A percentile compares a stretch with the other conserved stretches of the same genome.
These are phyloP conservation scores for Syzygium aqueum DNA, from an alignment of 345 rosid genomes.

Conservation along the genomic window DNA sequence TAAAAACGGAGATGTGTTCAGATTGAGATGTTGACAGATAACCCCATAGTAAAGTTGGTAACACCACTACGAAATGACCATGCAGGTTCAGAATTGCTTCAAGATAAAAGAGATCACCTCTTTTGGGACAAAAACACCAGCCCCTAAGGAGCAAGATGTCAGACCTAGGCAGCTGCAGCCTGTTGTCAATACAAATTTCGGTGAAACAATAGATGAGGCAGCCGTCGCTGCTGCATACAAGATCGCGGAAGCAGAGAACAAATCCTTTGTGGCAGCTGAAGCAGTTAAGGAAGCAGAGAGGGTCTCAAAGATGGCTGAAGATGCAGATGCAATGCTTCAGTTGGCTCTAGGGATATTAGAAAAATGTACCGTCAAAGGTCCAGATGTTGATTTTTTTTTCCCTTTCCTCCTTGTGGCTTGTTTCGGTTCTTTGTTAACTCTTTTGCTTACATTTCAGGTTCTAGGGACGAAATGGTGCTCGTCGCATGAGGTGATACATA, in stretches of 20 bases:
- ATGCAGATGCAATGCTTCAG: constrained; percentile 29
- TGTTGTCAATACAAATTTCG: constrained; percentile 2
- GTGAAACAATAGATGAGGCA: constrained; percentile 45
- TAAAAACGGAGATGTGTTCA: neutral
- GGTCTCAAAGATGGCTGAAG: constrained; percentile 49
- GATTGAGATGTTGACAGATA: neutral
- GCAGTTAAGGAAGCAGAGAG: constrained; percentile 75
- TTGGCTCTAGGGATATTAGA: constrained; percentile 45
- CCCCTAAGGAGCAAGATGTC: constrained; percentile 20
- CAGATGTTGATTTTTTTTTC: neutral
- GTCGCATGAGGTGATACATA: constrained; percentile 9
- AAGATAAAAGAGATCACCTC: constrained; percentile 20
- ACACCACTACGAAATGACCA: neutral
- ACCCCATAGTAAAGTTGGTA: neutral
- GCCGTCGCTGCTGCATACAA: constrained; percentile 55
- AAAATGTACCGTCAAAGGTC: constrained; percentile 23
- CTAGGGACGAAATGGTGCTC: constrained; percentile 30
- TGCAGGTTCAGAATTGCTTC: constrained; percentile 50
- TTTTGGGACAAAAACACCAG: constrained; percentile 16
- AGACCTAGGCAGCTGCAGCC: constrained; percentile 21
- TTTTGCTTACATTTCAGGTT: constrained; percentile 21
- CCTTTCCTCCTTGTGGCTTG: neutral
- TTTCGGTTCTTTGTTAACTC: neutral
- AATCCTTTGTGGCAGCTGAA: constrained; percentile 51
- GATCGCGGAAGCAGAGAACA: constrained; percentile 79